phyloP scores from a whole-genome alignment of 495 filamentous ascomycete genomes.

The Neurospora hispaniola region DNA sequence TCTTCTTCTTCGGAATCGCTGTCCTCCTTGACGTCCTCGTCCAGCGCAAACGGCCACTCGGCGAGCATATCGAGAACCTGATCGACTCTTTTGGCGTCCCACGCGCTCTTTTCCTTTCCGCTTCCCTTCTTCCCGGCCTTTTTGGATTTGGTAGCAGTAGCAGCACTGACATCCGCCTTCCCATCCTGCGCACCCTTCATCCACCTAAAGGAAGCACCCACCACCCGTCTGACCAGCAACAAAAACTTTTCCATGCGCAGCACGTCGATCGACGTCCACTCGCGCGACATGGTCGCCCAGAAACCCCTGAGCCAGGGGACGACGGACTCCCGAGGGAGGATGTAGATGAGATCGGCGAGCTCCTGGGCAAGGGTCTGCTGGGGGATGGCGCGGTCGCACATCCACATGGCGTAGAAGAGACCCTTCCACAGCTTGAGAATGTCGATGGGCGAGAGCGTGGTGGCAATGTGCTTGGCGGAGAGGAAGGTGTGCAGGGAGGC shows the following conservation, averaged over 20 bases:
- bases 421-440: conserved; percentile 93
- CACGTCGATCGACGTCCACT: conserved; percentile 75
- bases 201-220: conserved; percentile 55
- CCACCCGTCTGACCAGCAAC: conserved; percentile 65
- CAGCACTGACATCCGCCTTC: conserved; percentile 59
- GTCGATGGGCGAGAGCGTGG: conserved; percentile 57
- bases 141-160: conserved; percentile 34
- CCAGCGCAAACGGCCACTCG: conserved; percentile 34
- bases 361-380: conserved; percentile 76
- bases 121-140: conserved; percentile 1
- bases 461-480: conserved; percentile 42
- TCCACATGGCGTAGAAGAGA: conserved; percentile 93
- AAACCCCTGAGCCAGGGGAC: conserved; percentile 61
- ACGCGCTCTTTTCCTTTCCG: conserved; percentile 7
- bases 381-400: conserved; percentile 77
- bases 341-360: conserved; percentile 61
- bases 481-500: conserved; percentile 72
- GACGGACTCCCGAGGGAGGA: conserved; percentile 52
- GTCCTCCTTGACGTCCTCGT: conserved; percentile 24
- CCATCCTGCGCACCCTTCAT: conserved; percentile 22
- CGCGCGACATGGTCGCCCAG: conserved; percentile 77
- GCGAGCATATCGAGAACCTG: conserved; percentile 29
- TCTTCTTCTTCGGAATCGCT: neutral
- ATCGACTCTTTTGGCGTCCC: conserved; percentile 26
- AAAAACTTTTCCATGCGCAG: conserved; percentile 91